Evolutionary conservation across 2,329 filamentous ascomycete genomes (phyloP).

Genomic region (Xylaria sp.): DNA sequence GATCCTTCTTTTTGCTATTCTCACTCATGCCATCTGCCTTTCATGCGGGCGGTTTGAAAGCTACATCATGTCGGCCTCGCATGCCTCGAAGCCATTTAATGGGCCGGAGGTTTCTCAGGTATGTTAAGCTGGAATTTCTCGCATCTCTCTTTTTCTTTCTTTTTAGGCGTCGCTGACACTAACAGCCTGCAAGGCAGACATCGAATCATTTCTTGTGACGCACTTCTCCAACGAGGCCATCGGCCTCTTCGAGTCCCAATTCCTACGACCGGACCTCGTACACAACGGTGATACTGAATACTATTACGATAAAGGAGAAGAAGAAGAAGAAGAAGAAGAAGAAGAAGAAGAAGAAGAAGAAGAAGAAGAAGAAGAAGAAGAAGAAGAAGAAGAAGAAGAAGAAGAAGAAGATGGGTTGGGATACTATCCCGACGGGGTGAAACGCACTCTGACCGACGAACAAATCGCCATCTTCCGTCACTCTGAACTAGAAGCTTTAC

Average conservation of each 20-base stretch:
- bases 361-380: too few species aligned
- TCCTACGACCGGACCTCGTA: constrained; percentile 53
- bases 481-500: constrained; percentile 81
- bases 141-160: neutral
- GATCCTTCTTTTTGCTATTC: constrained; percentile 13
- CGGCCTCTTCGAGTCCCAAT: constrained; percentile 59
- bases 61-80: constrained; percentile 41
- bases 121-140: constrained; percentile 25
- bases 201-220: constrained; percentile 66
- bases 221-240: constrained; percentile 67
- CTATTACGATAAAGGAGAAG: constrained; percentile 48
- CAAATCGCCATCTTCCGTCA: constrained; percentile 92
- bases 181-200: constrained; percentile 63
- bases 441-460: constrained; percentile 89
- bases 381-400: too few species aligned
- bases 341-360: too few species aligned
- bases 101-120: constrained; percentile 55
- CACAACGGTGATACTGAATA: constrained; percentile 40
- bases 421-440: constrained; percentile 86
- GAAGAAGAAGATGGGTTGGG: constrained; percentile 74
- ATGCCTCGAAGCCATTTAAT: constrained; percentile 38
- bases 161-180: constrained; percentile 39
- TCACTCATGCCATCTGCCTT: constrained; percentile 1
- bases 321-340: constrained; percentile 71
- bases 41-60: neutral